A percentile compares a stretch with the other conserved stretches of the same genome.
These are phyloP conservation scores for Cadophora sp. DNA, from an alignment of 2,329 filamentous ascomycete species.

Conservation along the genomic window DNA sequence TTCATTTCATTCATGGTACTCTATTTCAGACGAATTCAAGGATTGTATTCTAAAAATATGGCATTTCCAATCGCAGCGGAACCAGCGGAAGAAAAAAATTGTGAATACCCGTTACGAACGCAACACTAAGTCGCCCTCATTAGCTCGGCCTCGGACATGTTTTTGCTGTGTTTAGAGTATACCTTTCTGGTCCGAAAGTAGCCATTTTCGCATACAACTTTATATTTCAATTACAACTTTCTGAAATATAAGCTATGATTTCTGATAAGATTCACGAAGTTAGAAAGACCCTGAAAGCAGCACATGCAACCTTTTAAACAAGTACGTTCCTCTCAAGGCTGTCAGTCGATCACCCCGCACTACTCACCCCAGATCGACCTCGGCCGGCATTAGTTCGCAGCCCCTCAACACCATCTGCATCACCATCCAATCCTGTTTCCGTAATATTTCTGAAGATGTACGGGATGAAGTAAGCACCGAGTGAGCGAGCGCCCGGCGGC, in stretches of 20 bases:
- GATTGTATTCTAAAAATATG: no score
- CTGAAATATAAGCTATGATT: neutral
- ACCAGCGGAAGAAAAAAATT: neutral
- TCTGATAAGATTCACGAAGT: neutral
- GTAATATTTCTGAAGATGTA: no score
- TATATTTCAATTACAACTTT: neutral
- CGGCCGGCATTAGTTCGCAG: neutral
- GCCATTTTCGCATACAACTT: slow-evolving; percentile 20
- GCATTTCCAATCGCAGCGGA: no score
- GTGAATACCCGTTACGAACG: slow-evolving; percentile 34
- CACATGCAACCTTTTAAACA: neutral
- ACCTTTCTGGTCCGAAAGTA: slow-evolving; percentile 29
- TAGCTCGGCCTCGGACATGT: no score
- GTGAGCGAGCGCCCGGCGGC: neutral
- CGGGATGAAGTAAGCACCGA: neutral
- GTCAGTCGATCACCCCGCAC: neutral
- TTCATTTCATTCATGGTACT: no score
- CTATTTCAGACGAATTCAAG: no score
- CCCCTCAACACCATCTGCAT: neutral
- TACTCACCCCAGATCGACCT: neutral
- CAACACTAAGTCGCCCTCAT: slow-evolving; percentile 27
- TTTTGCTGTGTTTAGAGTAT: neutral
- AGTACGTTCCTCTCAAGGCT: neutral
- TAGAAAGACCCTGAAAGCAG: neutral
- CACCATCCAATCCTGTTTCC: neutral